Conservation (phyloP, 805 yeast genomes). For the Ogataea glucozyma region DNA sequence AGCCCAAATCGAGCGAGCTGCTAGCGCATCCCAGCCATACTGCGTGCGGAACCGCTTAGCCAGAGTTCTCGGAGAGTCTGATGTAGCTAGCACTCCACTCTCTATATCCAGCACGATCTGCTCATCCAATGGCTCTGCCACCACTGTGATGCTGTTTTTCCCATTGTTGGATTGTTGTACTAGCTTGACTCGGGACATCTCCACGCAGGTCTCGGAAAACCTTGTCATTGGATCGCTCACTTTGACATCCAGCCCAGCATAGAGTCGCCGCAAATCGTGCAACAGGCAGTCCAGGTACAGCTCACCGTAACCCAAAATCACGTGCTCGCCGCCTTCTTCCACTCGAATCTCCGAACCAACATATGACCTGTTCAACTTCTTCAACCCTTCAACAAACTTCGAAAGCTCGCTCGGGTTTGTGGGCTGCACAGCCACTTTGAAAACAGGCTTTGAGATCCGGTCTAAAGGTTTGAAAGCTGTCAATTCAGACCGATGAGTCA, state of each 20-base stretch:
- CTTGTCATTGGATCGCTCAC: conserved; percentile 82
- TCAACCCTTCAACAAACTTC: conserved; percentile 65
- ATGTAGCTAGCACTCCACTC: conserved; percentile 38
- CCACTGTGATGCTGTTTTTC: conserved; percentile 59
- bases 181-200: conserved; percentile 67
- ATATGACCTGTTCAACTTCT: conserved; percentile 61
- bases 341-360: conserved; percentile 67
- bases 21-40: conserved; percentile 80
- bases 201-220: conserved; percentile 75
- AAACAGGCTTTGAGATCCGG: conserved; percentile 55
- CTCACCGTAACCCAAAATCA: conserved; percentile 82
- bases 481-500: conserved; percentile 21
- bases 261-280: conserved; percentile 68
- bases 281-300: conserved; percentile 80
- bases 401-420: conserved; percentile 77
- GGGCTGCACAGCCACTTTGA: conserved; percentile 85
- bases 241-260: conserved; percentile 67
- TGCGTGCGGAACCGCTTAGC: conserved; percentile 55
- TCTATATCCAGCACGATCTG: conserved; percentile 58
- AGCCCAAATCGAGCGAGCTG: conserved; percentile 80
- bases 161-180: conserved; percentile 57
- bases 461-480: conserved; percentile 44
- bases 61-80: conserved; percentile 42
- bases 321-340: conserved; percentile 89
- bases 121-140: conserved; percentile 72